Conservation (phyloP, 495 filamentous ascomycete genomes). For the Hypoxylon fuscum region DNA sequence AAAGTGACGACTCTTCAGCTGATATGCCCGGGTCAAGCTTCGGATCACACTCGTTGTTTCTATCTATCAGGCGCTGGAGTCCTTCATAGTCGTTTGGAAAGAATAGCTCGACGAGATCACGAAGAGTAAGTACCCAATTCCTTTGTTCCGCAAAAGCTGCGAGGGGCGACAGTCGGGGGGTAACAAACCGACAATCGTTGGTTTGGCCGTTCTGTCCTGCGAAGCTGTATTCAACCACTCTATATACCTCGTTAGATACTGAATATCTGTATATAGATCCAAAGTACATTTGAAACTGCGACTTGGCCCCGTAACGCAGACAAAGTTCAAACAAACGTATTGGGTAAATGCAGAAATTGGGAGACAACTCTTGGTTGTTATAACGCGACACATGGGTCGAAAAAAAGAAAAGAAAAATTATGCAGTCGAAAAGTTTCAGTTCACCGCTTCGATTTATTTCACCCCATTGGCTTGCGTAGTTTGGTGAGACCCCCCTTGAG, state of each 20-base stretch:
- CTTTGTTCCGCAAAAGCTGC: neutral
- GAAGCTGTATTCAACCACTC: neutral
- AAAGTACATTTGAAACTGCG: slow-evolving; percentile 1
- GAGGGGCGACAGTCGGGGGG: neutral
- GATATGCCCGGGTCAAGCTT: neutral
- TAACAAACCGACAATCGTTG: neutral
- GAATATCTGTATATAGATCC: neutral
- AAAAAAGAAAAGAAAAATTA: neutral
- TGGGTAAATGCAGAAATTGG: neutral
- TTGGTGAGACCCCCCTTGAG: slow-evolving; percentile 1
- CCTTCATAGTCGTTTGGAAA: slow-evolving; percentile 1
- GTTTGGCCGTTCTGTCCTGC: no score
- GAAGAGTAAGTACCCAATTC: neutral
- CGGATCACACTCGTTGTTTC: neutral
- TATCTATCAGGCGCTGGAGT: slow-evolving; percentile 11
- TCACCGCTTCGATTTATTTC: no score
- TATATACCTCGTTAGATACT: neutral
- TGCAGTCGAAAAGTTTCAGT: neutral
- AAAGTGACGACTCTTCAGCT: neutral
- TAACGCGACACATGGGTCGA: neutral
- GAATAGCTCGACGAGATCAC: slow-evolving; percentile 14
- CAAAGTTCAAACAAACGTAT: slow-evolving; percentile 3
- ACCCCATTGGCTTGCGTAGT: neutral
- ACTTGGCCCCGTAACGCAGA: slow-evolving; percentile 7
- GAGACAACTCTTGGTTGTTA: neutral